These are phyloP conservation scores for Aspergillus aculeatinus DNA, from an alignment of 2,329 filamentous ascomycete genomes.

Conservation along the genomic window DNA sequence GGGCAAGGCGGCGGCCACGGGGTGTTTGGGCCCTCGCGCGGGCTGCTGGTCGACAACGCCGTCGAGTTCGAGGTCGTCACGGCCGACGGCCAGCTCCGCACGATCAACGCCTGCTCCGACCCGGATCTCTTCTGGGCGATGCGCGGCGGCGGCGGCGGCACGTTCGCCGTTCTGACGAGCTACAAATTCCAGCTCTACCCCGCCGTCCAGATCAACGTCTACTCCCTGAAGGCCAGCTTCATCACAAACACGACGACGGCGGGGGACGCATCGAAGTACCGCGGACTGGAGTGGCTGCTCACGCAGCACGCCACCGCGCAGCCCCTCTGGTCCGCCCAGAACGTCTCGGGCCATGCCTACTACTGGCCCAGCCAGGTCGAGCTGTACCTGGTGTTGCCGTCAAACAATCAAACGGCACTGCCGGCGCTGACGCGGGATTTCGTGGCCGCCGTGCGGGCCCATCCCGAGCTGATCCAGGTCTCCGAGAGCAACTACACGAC, in stretches of 20 bases:
- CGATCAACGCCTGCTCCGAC: constrained; percentile 45
- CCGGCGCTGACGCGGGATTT: not conserved
- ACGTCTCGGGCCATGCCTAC: not conserved
- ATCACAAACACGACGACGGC: not conserved
- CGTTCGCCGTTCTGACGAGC: constrained; percentile 15
- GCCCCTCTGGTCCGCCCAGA: not conserved
- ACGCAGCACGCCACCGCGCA: not conserved
- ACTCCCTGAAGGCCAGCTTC: constrained; percentile 1
- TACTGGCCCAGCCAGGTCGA: not conserved
- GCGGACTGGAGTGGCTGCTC: not conserved
- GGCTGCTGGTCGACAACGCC: constrained; percentile 52
- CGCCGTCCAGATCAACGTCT: not conserved
- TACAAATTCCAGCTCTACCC: not conserved
- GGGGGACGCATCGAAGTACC: not conserved
- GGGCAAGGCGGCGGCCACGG: constrained; percentile 55
- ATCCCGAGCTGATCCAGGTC: not conserved
- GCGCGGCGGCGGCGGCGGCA: constrained; percentile 43
- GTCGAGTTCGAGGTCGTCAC: constrained; percentile 51
- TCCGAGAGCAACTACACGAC: not conserved
- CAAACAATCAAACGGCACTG: not conserved
- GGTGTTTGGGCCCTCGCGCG: constrained; percentile 47
- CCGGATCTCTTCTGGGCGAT: constrained; percentile 54
- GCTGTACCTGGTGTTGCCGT: not conserved
- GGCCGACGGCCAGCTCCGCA: constrained; percentile 46
- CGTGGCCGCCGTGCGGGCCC: not conserved